Conservation (phyloP, 345 rosid genomes). For the Euphorbia lathyris region DNA sequence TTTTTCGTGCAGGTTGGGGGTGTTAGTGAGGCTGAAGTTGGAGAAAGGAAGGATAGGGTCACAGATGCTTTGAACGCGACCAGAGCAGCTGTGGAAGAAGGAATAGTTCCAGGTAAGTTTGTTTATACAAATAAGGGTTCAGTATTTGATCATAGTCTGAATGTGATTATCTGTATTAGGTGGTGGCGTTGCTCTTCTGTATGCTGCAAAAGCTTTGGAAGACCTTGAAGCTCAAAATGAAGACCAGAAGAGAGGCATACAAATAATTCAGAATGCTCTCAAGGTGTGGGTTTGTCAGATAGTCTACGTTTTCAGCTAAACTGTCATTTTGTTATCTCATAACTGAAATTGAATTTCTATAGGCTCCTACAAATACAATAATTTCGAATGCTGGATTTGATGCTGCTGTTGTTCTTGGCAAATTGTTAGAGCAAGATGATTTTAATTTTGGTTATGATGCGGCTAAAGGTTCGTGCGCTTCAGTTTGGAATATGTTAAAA, state of each 20-base stretch:
- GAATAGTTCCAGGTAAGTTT: conserved; percentile 77
- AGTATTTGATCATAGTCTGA: not conserved
- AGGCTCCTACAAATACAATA: conserved; percentile 74
- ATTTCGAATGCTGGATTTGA: conserved; percentile 84
- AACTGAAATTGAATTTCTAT: conserved; percentile 21
- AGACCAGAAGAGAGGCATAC: conserved; percentile 75
- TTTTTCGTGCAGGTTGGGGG: conserved; percentile 65
- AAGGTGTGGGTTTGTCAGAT: conserved; percentile 44
- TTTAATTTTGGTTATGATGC: conserved; percentile 78
- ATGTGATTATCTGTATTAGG: conserved; percentile 36
- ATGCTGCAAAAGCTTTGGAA: conserved; percentile 64
- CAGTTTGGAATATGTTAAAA: not conserved
- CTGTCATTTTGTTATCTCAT: conserved; percentile 13
- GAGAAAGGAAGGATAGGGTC: conserved; percentile 92
- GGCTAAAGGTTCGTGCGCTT: conserved; percentile 62
- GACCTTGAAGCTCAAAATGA: conserved; percentile 63
- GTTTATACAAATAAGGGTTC: not conserved
- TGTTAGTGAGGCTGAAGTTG: conserved; percentile 83
- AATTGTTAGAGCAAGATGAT: conserved; percentile 74
- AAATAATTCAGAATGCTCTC: conserved; percentile 75
- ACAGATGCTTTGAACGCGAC: conserved; percentile 96
- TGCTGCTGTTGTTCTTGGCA: conserved; percentile 63
- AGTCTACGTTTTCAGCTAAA: not conserved
- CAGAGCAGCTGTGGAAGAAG: conserved; percentile 97
- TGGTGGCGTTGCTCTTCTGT: conserved; percentile 91